Evolutionary conservation across 2,329 filamentous ascomycete genomes (phyloP).

Genomic region (Claviceps arundinis): DNA sequence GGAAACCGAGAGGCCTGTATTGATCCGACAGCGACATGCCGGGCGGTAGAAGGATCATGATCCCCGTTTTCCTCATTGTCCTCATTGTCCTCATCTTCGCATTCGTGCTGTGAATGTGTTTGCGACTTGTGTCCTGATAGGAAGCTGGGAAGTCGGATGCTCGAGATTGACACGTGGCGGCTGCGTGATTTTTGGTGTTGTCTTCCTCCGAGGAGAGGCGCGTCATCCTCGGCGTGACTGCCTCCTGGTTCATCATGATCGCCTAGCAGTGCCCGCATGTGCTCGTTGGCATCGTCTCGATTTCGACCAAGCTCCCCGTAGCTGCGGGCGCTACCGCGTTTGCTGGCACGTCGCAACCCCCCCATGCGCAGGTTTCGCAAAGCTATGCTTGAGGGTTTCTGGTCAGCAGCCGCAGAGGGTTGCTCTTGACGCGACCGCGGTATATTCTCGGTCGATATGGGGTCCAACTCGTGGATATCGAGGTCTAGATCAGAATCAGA

Average conservation of each 20-base stretch:
- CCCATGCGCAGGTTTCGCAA: conserved; percentile 58
- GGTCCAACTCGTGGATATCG: conserved; percentile 70
- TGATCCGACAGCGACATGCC: conserved; percentile 64
- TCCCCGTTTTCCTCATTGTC: conserved; percentile 38
- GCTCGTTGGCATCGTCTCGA: conserved; percentile 47
- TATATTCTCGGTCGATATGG: conserved; percentile 29
- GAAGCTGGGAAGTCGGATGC: conserved; percentile 54
- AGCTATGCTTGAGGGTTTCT: conserved; percentile 49
- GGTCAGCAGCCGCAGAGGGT: conserved; percentile 26
- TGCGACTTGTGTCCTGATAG: conserved; percentile 28
- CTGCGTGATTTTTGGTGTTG: conserved; percentile 13
- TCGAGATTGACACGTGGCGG: conserved; percentile 28
- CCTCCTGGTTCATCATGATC: conserved; percentile 46
- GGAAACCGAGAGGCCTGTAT: conserved; percentile 65
- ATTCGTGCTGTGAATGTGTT: conserved; percentile 13
- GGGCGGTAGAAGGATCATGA: conserved; percentile 55
- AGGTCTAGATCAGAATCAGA: conserved; percentile 63
- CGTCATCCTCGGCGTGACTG: conserved; percentile 53
- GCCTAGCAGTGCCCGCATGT: conserved; percentile 53
- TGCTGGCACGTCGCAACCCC: conserved; percentile 42
- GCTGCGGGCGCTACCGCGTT: conserved; percentile 33
- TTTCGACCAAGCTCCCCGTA: conserved; percentile 49
- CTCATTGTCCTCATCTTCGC: conserved; percentile 27
- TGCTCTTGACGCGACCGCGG: conserved; percentile 18
- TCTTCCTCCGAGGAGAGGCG: conserved; percentile 49